Conservation (phyloP, 257 asterid species). For the Asclepias syriaca region DNA sequence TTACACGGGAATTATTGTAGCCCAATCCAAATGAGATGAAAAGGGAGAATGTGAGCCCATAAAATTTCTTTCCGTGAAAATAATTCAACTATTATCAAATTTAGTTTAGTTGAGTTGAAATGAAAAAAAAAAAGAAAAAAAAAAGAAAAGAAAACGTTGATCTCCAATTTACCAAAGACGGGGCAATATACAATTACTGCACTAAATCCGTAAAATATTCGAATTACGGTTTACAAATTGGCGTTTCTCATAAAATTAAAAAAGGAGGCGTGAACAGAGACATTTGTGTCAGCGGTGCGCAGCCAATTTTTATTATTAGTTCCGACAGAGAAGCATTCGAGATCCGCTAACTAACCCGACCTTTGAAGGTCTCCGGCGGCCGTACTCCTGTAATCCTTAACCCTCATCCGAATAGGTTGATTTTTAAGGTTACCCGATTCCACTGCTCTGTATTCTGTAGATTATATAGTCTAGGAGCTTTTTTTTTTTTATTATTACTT, state of each 20-base stretch:
- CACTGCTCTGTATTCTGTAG: neutral
- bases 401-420: neutral
- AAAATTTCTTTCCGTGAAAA: too few species aligned
- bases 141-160: too few species aligned
- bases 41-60: too few species aligned
- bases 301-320: neutral
- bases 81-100: too few species aligned
- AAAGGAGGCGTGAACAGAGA: accelerated
- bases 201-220: too few species aligned
- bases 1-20: too few species aligned
- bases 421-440: neutral
- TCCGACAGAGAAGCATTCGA: neutral
- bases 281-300: neutral
- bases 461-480: neutral
- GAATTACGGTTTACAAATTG: neutral
- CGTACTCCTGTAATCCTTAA: neutral
- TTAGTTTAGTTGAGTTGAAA: too few species aligned
- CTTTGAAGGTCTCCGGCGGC: neutral
- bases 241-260: neutral
- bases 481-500: too few species aligned
- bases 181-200: too few species aligned
- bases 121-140: too few species aligned
- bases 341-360: conserved; percentile 4
- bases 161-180: too few species aligned
- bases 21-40: too few species aligned